Percentiles rank a stretch among this genome's conserved stretches.
Evolutionary conservation across 495 filamentous ascomycete species (phyloP).

Genomic region (Aspergillus sclerotioniger): DNA sequence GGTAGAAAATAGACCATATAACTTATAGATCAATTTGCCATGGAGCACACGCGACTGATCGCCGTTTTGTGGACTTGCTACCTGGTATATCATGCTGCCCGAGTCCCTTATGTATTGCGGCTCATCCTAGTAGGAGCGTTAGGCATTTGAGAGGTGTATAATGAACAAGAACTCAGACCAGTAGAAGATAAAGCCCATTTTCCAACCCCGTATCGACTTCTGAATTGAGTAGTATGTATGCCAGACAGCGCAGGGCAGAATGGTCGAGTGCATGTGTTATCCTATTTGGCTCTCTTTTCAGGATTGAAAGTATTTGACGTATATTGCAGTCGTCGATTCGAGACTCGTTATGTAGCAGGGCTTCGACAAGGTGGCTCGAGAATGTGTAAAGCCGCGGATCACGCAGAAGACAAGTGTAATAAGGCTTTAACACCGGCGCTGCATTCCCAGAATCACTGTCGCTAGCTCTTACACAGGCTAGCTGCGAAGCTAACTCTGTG

Average conservation of each 20-base stretch:
- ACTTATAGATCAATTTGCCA: neutral
- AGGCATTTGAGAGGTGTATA: neutral
- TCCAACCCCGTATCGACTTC: neutral
- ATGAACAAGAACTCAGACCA: constrained; percentile 9
- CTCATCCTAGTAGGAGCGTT: constrained; percentile 8
- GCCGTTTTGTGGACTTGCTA: neutral
- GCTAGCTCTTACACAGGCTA: neutral
- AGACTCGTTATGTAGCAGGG: neutral
- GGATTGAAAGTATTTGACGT: neutral
- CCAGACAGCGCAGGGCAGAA: constrained; percentile 9
- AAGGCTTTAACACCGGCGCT: neutral
- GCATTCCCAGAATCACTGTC: neutral
- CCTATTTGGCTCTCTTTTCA: neutral
- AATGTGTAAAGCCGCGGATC: constrained; percentile 8
- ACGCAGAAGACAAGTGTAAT: constrained; percentile 2
- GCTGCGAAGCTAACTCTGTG: constrained; percentile 2
- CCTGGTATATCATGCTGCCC: neutral
- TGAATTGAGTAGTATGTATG: constrained; percentile 14
- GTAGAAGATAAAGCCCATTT: constrained; percentile 13
- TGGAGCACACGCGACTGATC: neutral
- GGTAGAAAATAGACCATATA: constrained; percentile 11
- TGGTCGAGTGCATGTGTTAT: constrained; percentile 2
- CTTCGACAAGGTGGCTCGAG: constrained; percentile 3
- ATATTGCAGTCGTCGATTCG: neutral
- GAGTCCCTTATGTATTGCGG: neutral